These are phyloP conservation scores for Fusarium oligoseptatum DNA, from an alignment of 2,329 filamentous ascomycete genomes.

Conservation along the genomic window DNA sequence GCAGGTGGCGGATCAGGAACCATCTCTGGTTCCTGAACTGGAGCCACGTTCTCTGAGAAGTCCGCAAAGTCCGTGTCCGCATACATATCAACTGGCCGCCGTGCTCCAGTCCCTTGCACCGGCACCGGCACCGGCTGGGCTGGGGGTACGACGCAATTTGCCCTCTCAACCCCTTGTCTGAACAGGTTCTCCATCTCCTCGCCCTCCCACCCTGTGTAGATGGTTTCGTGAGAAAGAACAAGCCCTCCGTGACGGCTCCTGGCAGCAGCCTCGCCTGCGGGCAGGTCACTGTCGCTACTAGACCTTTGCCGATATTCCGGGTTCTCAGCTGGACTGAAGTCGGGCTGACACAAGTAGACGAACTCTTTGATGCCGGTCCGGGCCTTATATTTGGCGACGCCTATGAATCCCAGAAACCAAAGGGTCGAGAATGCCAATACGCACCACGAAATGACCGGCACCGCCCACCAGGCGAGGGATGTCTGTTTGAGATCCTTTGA, in stretches of 20 bases:
- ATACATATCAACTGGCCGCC: background rate
- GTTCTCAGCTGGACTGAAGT: background rate
- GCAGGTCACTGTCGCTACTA: background rate
- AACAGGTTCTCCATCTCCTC: background rate
- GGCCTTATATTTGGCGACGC: background rate
- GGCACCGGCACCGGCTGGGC: background rate
- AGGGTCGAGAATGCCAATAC: background rate
- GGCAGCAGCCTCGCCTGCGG: background rate
- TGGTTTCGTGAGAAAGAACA: background rate
- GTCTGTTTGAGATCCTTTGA: background rate
- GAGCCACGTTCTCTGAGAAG: background rate
- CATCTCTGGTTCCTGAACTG: background rate
- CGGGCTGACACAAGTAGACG: background rate
- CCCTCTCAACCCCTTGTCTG: background rate
- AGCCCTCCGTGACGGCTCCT: background rate
- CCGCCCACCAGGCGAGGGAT: background rate
- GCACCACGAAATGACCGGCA: background rate
- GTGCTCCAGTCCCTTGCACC: background rate
- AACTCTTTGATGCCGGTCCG: background rate
- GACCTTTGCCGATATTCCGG: background rate
- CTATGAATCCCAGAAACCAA: background rate
- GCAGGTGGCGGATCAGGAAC: background rate
- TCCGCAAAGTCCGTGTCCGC: background rate
- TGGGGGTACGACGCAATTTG: background rate
- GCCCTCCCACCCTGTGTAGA: background rate